These are phyloP conservation scores for Teratosphaeria pseudoeucalypti DNA, from an alignment of 2,329 filamentous ascomycete species.

Conservation along the genomic window DNA sequence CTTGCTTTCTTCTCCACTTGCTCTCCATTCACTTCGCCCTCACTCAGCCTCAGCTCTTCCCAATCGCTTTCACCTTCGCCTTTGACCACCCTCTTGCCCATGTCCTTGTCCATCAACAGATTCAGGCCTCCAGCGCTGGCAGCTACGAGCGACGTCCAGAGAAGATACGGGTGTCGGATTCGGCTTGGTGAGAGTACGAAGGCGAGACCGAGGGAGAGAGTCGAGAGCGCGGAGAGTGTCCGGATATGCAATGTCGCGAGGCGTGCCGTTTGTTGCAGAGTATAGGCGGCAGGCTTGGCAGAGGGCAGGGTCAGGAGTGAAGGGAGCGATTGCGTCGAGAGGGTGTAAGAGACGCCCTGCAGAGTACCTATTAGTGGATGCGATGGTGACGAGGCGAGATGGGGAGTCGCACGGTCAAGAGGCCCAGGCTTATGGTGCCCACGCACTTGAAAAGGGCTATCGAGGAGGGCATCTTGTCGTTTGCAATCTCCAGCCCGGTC, in stretches of 20 bases:
- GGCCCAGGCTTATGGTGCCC: constrained; percentile 76
- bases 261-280: constrained; percentile 49
- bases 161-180: constrained; percentile 74
- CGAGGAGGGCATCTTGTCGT: constrained; percentile 32
- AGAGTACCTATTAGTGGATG: not conserved
- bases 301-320: constrained; percentile 72
- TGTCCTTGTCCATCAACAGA: constrained; percentile 16
- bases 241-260: constrained; percentile 59
- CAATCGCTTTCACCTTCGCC: constrained; percentile 24
- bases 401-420: constrained; percentile 41
- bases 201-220: constrained; percentile 63
- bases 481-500: not conserved
- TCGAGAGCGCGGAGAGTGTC: constrained; percentile 57
- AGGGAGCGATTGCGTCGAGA: constrained; percentile 67
- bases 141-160: constrained; percentile 70
- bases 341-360: constrained; percentile 84
- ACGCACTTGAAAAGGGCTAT: constrained; percentile 83
- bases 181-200: constrained; percentile 65
- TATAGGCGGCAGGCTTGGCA: constrained; percentile 57
- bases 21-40: constrained; percentile 39
- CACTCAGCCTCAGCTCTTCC: not conserved
- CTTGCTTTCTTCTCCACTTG: constrained; percentile 37
- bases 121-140: constrained; percentile 34
- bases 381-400: not conserved
- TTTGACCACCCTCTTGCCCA: constrained; percentile 14